Percentiles rank a stretch among this genome's conserved stretches.
These are phyloP conservation scores for Boletus huronensis DNA, from an alignment of 768 basidiomycete species.

Conservation along the genomic window DNA sequence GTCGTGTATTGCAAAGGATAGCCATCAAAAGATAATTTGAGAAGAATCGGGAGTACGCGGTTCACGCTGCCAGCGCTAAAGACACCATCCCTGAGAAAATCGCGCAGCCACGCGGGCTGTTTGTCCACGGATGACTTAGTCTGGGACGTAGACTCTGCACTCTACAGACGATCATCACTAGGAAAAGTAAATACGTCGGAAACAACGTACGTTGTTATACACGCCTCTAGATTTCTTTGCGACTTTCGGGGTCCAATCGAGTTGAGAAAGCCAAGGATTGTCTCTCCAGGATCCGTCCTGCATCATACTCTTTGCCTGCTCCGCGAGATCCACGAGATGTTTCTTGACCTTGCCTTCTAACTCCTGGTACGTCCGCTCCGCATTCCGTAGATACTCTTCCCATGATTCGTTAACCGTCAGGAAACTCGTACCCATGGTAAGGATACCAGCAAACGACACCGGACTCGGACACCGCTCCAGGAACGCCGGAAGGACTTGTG, in stretches of 20 bases:
- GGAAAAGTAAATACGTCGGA: neutral
- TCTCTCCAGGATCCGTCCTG: slow-evolving; percentile 54
- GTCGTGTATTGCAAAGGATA: slow-evolving; percentile 53
- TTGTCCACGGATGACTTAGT: neutral
- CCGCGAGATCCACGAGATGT: slow-evolving; percentile 67
- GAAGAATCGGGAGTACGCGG: slow-evolving; percentile 62
- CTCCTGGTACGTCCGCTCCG: slow-evolving; percentile 72
- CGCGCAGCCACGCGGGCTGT: slow-evolving; percentile 57
- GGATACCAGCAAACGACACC: slow-evolving; percentile 85
- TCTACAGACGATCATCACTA: slow-evolving; percentile 6
- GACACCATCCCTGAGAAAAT: slow-evolving; percentile 43
- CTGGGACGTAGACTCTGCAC: neutral
- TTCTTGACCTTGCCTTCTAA: slow-evolving; percentile 60
- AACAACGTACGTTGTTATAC: slow-evolving; percentile 24
- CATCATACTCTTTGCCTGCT: slow-evolving; percentile 49
- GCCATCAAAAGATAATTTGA: slow-evolving; percentile 59
- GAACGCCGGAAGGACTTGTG: slow-evolving; percentile 76
- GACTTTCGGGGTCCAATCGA: slow-evolving; percentile 93
- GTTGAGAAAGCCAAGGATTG: slow-evolving; percentile 82
- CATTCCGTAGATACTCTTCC: slow-evolving; percentile 75
- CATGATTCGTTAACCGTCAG: slow-evolving; percentile 88
- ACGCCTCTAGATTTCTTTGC: slow-evolving; percentile 68
- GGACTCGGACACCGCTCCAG: slow-evolving; percentile 84
- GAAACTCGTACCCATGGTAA: slow-evolving; percentile 90
- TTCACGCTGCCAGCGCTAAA: slow-evolving; percentile 36